Conservation (phyloP, 2,329 filamentous ascomycete genomes). For the Fonsecaea multimorphosa region DNA sequence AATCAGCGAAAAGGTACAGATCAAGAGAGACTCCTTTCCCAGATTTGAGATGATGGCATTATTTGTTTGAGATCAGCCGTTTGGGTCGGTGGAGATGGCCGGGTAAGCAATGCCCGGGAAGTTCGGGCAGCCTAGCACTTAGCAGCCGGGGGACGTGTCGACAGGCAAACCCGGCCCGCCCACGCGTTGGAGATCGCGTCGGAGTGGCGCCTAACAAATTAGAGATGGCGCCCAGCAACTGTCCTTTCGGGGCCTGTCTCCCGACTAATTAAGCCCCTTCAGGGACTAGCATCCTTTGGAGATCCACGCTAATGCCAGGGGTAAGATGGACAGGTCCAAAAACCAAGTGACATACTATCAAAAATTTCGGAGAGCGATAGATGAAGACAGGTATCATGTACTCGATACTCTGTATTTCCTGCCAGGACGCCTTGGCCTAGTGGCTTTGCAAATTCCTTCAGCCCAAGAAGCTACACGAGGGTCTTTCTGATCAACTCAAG, state of each 20-base stretch:
- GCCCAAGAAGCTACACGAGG: neutral
- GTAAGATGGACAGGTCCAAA: conserved; percentile 11
- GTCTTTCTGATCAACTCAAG: conserved; percentile 36
- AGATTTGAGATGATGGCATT: conserved; percentile 23
- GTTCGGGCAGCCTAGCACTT: neutral
- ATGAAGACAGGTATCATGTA: neutral
- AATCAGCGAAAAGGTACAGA: neutral
- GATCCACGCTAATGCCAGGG: conserved; percentile 32
- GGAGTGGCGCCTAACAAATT: neutral
- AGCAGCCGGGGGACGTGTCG: conserved; percentile 11
- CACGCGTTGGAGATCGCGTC: conserved; percentile 6
- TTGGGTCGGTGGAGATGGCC: conserved; percentile 26
- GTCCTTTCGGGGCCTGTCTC: neutral
- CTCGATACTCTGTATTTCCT: neutral
- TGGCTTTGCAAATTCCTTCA: conserved; percentile 3
- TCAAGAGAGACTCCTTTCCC: conserved; percentile 21
- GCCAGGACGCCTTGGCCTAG: neutral
- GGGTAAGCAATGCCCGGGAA: conserved; percentile 4
- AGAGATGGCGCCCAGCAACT: neutral
- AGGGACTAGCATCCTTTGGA: neutral
- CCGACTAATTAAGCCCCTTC: conserved; percentile 9
- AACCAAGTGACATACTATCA: conserved; percentile 1
- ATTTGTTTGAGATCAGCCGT: conserved; percentile 35
- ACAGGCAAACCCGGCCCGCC: conserved; percentile 12
- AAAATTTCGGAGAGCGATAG: neutral